Base-by-base conservation (phyloP, 140 eudicot genomes). In the Ambrosia hybrid region DNA sequence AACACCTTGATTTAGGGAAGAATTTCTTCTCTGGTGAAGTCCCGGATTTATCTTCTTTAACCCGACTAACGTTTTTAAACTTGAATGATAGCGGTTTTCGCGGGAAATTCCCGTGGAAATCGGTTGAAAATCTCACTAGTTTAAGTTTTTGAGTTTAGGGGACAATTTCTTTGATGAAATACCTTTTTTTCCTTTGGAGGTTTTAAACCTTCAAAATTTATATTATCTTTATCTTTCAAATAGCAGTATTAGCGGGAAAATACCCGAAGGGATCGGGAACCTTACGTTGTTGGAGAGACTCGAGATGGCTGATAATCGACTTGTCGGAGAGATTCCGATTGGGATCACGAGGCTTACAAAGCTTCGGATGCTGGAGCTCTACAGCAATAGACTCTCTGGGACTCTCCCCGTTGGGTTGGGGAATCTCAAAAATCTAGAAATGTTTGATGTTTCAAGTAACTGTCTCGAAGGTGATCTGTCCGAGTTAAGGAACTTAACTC, bases 21-120 rank as follows among this genome's bases (percentile, higher is more conserved):
- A 90, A 90, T 65, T 30, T 3, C 3, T 87, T 90, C 74, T 76
- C 86, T 0, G 91, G 96, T 1, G 15, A 75, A 46, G 76, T 90
- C 9, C 95, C 96, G 14, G 83, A 83, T 52, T 68, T 90, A 53
- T 87, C 86, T 0, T 67, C 88, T 43, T 78, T 90, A 13, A 63
- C 69, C 30, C 59, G 74, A 14, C 70, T 90, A 37, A 74, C 67
- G 60, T 83, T 80, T 61, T 63, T 90, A 79, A 81, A 70, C 53
- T 77, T 90, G 70, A 87, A 85, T 49, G 30, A 12, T 0, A 90
- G 95, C 26, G 95, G 95, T 15, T 85, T 90, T 76, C 73, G 91
- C 2, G 95, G 91, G 9, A 9, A 5, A 30, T 90, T 87, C 76
- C 96, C 96, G 3, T 90, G 96, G 96, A 66, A 82, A 9, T 83